phyloP scores from a whole-genome alignment of 345 rosid genomes.

The Hibiscus tridactylites region DNA sequence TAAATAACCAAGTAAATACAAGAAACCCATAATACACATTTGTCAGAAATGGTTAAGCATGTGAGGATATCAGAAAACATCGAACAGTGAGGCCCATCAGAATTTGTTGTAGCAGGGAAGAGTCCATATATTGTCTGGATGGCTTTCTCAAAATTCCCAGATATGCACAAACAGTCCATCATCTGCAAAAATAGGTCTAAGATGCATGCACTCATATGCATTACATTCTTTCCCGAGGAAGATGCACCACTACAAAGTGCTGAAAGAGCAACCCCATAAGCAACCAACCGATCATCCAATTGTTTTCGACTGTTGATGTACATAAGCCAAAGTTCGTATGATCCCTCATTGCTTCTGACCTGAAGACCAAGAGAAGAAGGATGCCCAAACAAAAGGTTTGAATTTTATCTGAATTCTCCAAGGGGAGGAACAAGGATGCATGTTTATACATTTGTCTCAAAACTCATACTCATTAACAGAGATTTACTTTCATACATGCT shows the following conservation, averaged over 20 bases:
- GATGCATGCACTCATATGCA: constrained; percentile 65
- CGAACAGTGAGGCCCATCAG: constrained; percentile 52
- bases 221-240: constrained; percentile 28
- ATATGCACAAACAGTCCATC: constrained; percentile 69
- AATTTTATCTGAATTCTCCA: constrained; percentile 13
- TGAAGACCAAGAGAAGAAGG: constrained; percentile 36
- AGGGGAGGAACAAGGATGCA: constrained; percentile 5
- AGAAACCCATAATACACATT: constrained; percentile 96
- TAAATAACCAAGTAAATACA: constrained; percentile 93
- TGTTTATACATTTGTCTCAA: background rate
- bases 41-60: constrained; percentile 84
- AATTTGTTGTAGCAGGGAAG: constrained; percentile 31
- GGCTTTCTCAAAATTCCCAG: constrained; percentile 64
- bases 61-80: constrained; percentile 71
- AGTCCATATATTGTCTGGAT: constrained; percentile 41
- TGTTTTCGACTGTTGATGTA: constrained; percentile 73
- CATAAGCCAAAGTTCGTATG: constrained; percentile 84
- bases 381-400: constrained; percentile 33
- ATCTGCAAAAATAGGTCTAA: constrained; percentile 85
- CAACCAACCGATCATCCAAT: constrained; percentile 56
- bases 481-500: background rate
- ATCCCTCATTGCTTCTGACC: constrained; percentile 60
- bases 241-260: constrained; percentile 46
- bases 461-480: background rate
- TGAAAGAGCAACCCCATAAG: constrained; percentile 62